Evolutionary conservation across 2,329 filamentous ascomycete species (phyloP), one percentile per base, ranked within the genome.

Genomic region (Aureobasidium mangrovei): DNA sequence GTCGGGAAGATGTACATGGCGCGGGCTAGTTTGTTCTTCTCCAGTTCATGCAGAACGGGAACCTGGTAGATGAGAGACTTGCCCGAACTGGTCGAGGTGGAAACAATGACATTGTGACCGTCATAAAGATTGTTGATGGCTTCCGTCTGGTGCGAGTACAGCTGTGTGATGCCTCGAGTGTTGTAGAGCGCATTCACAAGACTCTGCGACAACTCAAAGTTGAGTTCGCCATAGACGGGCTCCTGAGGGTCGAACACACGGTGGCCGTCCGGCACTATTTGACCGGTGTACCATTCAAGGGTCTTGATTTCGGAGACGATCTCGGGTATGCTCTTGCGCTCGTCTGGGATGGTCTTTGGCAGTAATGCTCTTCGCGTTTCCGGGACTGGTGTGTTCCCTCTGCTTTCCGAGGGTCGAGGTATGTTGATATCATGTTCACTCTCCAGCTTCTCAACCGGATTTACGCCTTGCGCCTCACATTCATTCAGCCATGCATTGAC

Each of bases 1-100:
- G 93, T 98, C 0, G 93, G 93, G 58, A 98, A 98, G 35, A 98
- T 95, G 67, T 96, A 97, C 84, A 98, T 89, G 2, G 93, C 93
- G 62, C 93, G 78, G 7, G 88, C 87, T 54, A 84, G 76, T 2
- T 70, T 73, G 63, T 97, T 86, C 51, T 81, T 75, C 68, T 98
- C 91, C 2, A 98, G 73, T 47, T 88, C 86, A 65, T 95, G 83
- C 8, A 98, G 72, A 42, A 98, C 89, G 0, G 93, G 93, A 12
- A 98, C 79, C 64, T 98, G 93, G 65, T 97, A 98, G 58, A 98
- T 96, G n/a, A 98, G 74, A 4, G 90, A 96, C 69, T 98, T 98
- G 8, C 93, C 93, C 1, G 93, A 98, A 65, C 88, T 95, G 0
- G 93, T 98, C 0, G 91, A 95, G 0, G 93, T 98, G 1, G 91